Base-by-base conservation (phyloP, 768 basidiomycete species). In the Mycena amicta region DNA sequence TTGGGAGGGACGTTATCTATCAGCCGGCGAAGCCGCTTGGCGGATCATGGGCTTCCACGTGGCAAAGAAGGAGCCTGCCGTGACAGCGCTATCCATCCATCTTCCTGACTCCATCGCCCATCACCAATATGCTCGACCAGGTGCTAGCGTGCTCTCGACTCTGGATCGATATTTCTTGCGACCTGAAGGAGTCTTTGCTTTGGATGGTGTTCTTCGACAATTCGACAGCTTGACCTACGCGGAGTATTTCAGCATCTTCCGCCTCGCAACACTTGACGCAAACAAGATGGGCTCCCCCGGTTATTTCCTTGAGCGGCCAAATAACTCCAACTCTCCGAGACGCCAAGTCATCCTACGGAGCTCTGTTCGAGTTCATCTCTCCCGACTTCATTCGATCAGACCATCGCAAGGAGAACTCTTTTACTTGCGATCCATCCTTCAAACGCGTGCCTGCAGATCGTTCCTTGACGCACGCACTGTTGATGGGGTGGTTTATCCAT, bases 21-120 rank as follows among this genome's bases (percentile, higher is more conserved):
- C 73, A 3, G 70, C 72, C 1, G 67, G 66, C 4, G 72, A 79
- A 59, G 75, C 72, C 1, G 63, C 68, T 3, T 77, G 77, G 77
- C 55, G 71, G 3, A 75, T 75, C 26, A 47, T 76, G 0, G 72
- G 72, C 0, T 77, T 68, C 50, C 62, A 72, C n/a, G 66, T 79
- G 33, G 69, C 71, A 0, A 33, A 57, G 5, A 76, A 76, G 46
- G 55, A 65, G 0, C 77, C 77, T 22, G 59, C 67, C 1, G 75
- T 79, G 0, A 72, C 69, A 0, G 5, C 66, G 0, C 66, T 77
- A 0, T 71, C 73, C 0, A 62, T 79, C n/a, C 77, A 79, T 58
- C 61, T 72, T 0, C 61, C 62, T 0, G 29, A 29, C 13, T 37
- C n/a, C 3, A 55, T 28, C 3, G 12, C 29, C 3, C 64, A 68